phyloP scores from a whole-genome alignment of 306 rosid species.

The barrel medic (Medicago truncatula) region DNA sequence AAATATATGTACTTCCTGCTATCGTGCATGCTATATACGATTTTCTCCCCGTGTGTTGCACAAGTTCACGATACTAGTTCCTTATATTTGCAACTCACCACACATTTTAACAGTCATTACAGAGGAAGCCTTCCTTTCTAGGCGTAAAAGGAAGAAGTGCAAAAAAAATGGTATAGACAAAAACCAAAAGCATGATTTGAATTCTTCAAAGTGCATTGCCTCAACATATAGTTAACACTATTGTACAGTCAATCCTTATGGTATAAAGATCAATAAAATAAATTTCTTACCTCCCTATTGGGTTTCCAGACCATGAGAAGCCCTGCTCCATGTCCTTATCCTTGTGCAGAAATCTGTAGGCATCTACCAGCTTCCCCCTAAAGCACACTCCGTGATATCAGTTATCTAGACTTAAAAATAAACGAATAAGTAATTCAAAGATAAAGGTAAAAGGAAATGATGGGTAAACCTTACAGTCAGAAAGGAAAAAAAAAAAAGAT shows the following conservation, averaged over 20 bases:
- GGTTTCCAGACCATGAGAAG: constrained; percentile 97
- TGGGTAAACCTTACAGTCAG: constrained; percentile 2
- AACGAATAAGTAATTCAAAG: background rate
- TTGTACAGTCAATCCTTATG: constrained; percentile 21
- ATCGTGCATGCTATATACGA: background rate
- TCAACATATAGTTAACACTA: constrained; percentile 30
- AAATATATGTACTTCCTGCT: background rate
- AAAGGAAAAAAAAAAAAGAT: constrained; percentile 10
- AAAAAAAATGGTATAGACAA: background rate
- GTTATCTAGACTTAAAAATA: constrained; percentile 37
- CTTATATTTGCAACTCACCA: constrained; percentile 9
- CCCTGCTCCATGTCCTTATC: constrained; percentile 88
- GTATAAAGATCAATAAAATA: constrained; percentile 22
- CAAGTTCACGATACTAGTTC: background rate
- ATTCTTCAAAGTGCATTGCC: constrained; percentile 15
- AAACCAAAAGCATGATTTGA: background rate
- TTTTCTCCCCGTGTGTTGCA: background rate
- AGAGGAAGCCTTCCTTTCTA: constrained; percentile 28
- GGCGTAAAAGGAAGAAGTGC: constrained; percentile 7
- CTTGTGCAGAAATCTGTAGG: constrained; percentile 81
- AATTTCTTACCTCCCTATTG: constrained; percentile 81
- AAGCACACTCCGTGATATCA: constrained; percentile 43
- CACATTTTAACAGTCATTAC: constrained; percentile 10
- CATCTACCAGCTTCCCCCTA: constrained; percentile 95
- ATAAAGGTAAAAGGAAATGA: background rate